These are phyloP conservation scores for Mycena albidolilacea DNA, from an alignment of 768 basidiomycete species.

Conservation along the genomic window DNA sequence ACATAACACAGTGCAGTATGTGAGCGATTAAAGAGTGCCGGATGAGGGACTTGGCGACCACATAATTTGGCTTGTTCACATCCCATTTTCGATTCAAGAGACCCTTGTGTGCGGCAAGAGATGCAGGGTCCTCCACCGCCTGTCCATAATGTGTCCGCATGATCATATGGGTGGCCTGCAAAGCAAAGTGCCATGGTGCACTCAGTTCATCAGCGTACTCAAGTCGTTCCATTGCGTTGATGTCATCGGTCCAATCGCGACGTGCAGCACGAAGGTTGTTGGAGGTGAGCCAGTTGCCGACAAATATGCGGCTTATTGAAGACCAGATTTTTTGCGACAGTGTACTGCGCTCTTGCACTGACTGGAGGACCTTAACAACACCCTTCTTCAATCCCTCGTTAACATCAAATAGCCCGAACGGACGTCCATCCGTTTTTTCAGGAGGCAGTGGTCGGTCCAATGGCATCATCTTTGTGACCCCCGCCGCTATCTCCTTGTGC, in stretches of 20 bases:
- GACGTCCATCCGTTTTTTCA: not conserved
- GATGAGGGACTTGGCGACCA: slow-evolving; percentile 17
- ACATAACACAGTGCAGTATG: too few species aligned
- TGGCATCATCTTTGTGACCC: slow-evolving; percentile 12
- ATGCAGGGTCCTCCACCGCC: too few species aligned
- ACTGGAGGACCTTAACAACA: slow-evolving; percentile 3
- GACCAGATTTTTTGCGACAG: slow-evolving; percentile 37
- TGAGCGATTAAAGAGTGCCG: too few species aligned
- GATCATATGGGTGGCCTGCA: too few species aligned
- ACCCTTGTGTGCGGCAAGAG: too few species aligned
- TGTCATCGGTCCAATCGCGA: too few species aligned
- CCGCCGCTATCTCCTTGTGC: slow-evolving; percentile 17
- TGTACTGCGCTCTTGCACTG: slow-evolving; percentile 25
- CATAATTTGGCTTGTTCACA: slow-evolving; percentile 39
- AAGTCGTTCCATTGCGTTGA: slow-evolving; percentile 29
- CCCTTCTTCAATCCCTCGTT: too few species aligned
- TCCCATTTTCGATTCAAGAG: too few species aligned
- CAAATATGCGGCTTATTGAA: slow-evolving; percentile 19
- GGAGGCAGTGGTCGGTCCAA: slow-evolving; percentile 6
- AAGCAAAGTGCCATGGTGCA: slow-evolving; percentile 36
- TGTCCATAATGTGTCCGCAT: too few species aligned
- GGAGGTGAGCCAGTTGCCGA: slow-evolving; percentile 40
- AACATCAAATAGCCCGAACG: too few species aligned
- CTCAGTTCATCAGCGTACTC: slow-evolving; percentile 32
- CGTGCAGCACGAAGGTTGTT: slow-evolving; percentile 18